Evolutionary conservation across 225 moss, liverwort and hornwort species (phyloP), one percentile per base, ranked within the genome.

Genomic region (Antitrichia curtipendula): DNA sequence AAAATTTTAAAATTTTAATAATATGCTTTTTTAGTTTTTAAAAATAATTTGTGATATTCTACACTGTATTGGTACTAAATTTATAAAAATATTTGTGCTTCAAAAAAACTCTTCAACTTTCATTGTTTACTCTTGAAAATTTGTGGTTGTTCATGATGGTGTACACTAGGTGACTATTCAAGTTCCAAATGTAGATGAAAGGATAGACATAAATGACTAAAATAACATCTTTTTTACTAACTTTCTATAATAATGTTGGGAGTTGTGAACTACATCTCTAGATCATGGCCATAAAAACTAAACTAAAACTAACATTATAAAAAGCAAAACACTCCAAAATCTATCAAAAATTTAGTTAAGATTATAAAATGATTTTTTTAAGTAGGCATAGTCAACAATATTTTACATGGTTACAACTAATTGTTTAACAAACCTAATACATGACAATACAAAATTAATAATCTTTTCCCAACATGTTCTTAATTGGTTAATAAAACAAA

Each of bases 1-100:
- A n/a, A n/a, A n/a, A n/a, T n/a, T n/a, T n/a, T n/a, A n/a, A n/a
- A n/a, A n/a, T n/a, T n/a, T n/a, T n/a, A n/a, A n/a, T n/a, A n/a
- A n/a, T n/a, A n/a, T n/a, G n/a, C n/a, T n/a, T n/a, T 15, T 3
- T 8, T 0, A 7, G 19, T 9, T 2, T 8, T 5, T 27, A 6
- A 18, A n/a, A n/a, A 4, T 47, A 18, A 7, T 18, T 73, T 73
- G 2, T 10, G 0, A 31, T 49, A 2, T 74, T 49, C 6, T 4
- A 74, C 18, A 47, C 19, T 47, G 0, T 31, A 49, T 1, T 2
- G 3, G 0, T 31, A 49, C 1, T 9, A 9, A 69, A 40, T 69
- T 38, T 40, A 24, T 13, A 24, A 36, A 40, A 24, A 47, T 29
- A 29, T 2, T 31, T 45, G 7, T 49, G 32, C 3, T 7, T 31